Conservation (phyloP, 2,329 filamentous ascomycete genomes). For the Emmonsiellopsis sp. region DNA sequence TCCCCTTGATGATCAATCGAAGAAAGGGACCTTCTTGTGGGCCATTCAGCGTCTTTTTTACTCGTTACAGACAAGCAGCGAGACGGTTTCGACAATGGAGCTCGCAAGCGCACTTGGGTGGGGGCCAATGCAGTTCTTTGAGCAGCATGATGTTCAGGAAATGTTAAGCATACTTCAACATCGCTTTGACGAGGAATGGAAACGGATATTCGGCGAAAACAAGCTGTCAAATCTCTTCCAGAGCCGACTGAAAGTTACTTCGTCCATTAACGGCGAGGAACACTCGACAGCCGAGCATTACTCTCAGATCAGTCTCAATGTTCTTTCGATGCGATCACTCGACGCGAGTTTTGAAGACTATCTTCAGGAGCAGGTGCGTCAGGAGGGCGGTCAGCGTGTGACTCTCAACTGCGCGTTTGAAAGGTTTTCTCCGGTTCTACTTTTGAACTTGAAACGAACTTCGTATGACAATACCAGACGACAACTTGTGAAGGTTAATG, state of each 20-base stretch:
- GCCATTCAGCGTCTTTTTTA: slow-evolving; percentile 8
- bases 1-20: slow-evolving; percentile 1
- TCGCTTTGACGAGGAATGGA: not conserved
- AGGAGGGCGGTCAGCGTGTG: not conserved
- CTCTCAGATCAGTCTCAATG: slow-evolving; percentile 5
- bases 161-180: slow-evolving; percentile 3
- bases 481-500: slow-evolving; percentile 11
- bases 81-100: slow-evolving; percentile 1
- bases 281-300: slow-evolving; percentile 5
- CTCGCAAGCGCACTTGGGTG: slow-evolving; percentile 6
- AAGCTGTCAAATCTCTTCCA: slow-evolving; percentile 2
- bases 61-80: slow-evolving; percentile 1
- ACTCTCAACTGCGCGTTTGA: not conserved
- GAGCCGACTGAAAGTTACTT: not conserved
- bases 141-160: slow-evolving; percentile 8
- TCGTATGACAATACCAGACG: slow-evolving; percentile 3
- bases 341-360: slow-evolving; percentile 7
- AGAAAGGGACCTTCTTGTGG: not conserved
- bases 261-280: not conserved
- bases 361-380: not conserved
- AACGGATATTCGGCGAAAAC: not conserved
- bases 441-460: slow-evolving; percentile 11
- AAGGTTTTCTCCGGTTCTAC: slow-evolving; percentile 15
- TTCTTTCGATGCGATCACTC: slow-evolving; percentile 1
- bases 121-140: slow-evolving; percentile 2